phyloP scores from a whole-genome alignment of 148 eudicot species.

The Linanthus parryae region DNA sequence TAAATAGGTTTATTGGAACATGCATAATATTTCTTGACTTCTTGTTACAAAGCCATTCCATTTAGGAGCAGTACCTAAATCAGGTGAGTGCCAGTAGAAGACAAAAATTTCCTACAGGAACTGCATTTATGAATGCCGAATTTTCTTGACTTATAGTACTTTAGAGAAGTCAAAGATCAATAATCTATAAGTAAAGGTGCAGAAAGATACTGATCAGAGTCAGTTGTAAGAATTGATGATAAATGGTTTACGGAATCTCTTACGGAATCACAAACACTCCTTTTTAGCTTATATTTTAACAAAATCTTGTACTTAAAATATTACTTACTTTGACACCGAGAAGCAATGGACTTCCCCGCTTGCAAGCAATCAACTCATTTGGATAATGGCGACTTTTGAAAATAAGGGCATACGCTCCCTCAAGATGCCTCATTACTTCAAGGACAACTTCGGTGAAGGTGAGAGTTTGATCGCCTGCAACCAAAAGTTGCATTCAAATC shows the following conservation, averaged over 20 bases:
- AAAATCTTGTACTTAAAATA: not conserved
- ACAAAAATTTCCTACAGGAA: too few species aligned
- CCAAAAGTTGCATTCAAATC: conserved; percentile 9
- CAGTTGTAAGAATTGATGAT: too few species aligned
- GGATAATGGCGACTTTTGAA: conserved; percentile 95
- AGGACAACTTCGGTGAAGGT: conserved; percentile 91
- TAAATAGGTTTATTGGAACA: too few species aligned
- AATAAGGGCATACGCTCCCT: conserved; percentile 98
- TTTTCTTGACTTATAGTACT: too few species aligned
- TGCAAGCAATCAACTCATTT: conserved; percentile 96
- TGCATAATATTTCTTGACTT: too few species aligned
- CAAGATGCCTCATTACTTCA: conserved; percentile 98
- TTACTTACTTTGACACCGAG: conserved; percentile 90
- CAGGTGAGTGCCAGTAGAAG: too few species aligned
- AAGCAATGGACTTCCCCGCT: conserved; percentile 96
- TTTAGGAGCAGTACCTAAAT: too few species aligned
- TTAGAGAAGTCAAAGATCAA: too few species aligned
- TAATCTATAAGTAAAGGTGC: too few species aligned
- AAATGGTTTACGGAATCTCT: not conserved
- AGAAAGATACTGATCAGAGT: too few species aligned
- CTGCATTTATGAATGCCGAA: too few species aligned
- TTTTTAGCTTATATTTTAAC: not conserved
- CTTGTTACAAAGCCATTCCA: too few species aligned
- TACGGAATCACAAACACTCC: not conserved
- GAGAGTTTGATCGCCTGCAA: conserved; percentile 67